Conservation (phyloP, 192 early-diverging fungal species). For the Neocallimastix lanati region DNA sequence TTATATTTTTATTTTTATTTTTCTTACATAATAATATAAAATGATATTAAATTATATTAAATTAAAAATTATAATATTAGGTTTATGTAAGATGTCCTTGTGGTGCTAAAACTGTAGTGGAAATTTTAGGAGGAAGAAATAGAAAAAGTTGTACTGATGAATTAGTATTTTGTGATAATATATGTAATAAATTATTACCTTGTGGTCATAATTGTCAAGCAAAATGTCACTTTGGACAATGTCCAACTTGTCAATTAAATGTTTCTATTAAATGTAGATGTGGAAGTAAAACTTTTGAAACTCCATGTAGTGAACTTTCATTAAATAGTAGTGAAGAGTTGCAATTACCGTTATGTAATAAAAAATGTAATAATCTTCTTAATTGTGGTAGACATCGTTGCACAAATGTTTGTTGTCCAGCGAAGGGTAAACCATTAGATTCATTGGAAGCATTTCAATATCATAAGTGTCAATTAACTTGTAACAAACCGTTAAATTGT, state of each 20-base stretch:
- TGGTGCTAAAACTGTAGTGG: neutral
- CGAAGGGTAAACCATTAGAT: slow-evolving; percentile 12
- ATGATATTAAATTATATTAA: too few relatives aligned
- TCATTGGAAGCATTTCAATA: slow-evolving; percentile 2
- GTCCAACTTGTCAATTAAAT: slow-evolving; percentile 30
- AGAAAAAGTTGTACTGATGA: neutral
- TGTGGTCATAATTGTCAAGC: slow-evolving; percentile 1
- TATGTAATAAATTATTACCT: neutral
- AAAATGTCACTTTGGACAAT: slow-evolving; percentile 8
- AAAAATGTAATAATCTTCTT: slow-evolving; percentile 35
- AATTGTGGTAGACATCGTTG: slow-evolving; percentile 60
- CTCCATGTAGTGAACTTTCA: slow-evolving; percentile 18
- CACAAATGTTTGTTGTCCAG: slow-evolving; percentile 40
- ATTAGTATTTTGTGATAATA: neutral
- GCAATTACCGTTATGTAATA: slow-evolving; percentile 33
- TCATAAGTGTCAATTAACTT: slow-evolving; percentile 48
- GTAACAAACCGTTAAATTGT: slow-evolving; percentile 60
- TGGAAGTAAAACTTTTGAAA: slow-evolving; percentile 22
- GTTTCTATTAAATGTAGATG: slow-evolving; percentile 45
- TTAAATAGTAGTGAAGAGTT: slow-evolving; percentile 9
- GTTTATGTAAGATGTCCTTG: slow-evolving; percentile 2
- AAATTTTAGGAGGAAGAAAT: neutral
- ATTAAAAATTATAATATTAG: too few relatives aligned
- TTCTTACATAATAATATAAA: too few relatives aligned
- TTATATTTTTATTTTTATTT: too few relatives aligned